Percentiles rank a stretch among this genome's conserved stretches.
Conservation (phyloP, 106 monocot species). For the Cymbidium sinense region DNA sequence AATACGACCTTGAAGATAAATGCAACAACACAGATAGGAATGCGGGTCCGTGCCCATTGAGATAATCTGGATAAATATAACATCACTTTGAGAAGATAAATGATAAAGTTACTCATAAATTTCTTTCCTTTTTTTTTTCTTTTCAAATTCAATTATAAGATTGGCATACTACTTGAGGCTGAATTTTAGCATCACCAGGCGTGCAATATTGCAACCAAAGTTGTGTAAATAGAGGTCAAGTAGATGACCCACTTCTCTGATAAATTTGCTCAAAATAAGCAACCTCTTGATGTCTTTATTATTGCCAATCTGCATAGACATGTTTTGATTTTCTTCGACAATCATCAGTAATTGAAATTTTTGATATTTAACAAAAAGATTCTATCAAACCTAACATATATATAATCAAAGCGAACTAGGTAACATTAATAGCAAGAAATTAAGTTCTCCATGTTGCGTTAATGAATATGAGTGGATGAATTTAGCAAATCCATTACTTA, state of each 20-base stretch:
- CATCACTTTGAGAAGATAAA: neutral
- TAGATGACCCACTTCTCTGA: conserved; percentile 96
- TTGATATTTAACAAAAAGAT: too few species aligned
- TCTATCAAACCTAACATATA: too few species aligned
- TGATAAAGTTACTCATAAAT: neutral
- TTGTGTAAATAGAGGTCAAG: conserved; percentile 79
- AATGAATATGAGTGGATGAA: too few species aligned
- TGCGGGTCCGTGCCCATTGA: conserved; percentile 92
- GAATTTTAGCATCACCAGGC: conserved; percentile 66
- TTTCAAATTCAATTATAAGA: neutral
- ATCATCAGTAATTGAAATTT: too few species aligned
- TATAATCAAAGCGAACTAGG: too few species aligned
- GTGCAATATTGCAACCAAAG: conserved; percentile 66
- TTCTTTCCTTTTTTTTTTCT: too few species aligned
- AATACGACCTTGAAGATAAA: conserved; percentile 68
- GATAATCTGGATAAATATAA: conserved; percentile 50
- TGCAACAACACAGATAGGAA: conserved; percentile 78
- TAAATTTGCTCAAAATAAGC: conserved; percentile 72
- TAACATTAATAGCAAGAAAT: too few species aligned
- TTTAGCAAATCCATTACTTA: too few species aligned
- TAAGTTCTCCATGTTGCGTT: too few species aligned
- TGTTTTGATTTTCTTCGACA: too few species aligned
- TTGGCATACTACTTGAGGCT: conserved; percentile 79
- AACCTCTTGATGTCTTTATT: conserved; percentile 14
- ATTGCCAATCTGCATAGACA: conserved; percentile 27